These are phyloP conservation scores for Paraconiothyrium sp. DNA, from an alignment of 2,329 filamentous ascomycete genomes.

Conservation along the genomic window DNA sequence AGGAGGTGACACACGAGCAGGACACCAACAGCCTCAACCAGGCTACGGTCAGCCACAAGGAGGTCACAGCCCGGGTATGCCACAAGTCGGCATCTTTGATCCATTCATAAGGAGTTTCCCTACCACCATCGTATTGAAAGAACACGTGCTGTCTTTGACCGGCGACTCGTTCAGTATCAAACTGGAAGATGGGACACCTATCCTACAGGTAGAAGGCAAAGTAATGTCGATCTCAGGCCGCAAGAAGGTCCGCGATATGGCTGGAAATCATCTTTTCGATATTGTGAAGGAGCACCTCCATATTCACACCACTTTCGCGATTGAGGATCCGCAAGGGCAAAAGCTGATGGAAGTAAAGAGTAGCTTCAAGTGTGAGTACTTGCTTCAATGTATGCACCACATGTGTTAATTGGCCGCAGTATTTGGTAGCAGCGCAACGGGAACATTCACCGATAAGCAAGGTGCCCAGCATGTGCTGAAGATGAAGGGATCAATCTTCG, in stretches of 20 bases:
- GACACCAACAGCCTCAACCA: not conserved
- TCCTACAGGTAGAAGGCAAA: conserved; percentile 67
- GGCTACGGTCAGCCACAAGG: conserved; percentile 1
- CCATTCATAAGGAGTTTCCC: conserved; percentile 38
- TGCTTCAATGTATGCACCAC: not conserved
- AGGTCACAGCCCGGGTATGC: not conserved
- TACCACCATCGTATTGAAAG: conserved; percentile 65
- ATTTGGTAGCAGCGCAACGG: conserved; percentile 63
- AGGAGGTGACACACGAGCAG: not conserved
- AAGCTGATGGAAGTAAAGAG: conserved; percentile 66
- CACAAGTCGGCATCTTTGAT: conserved; percentile 35
- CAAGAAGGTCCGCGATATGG: conserved; percentile 65
- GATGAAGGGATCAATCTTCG: conserved; percentile 71
- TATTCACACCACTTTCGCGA: conserved; percentile 63
- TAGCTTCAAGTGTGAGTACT: conserved; percentile 60
- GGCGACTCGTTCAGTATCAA: conserved; percentile 73
- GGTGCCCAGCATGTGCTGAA: conserved; percentile 21
- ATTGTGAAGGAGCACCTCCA: conserved; percentile 64
- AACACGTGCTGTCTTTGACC: conserved; percentile 69
- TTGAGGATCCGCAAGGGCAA: conserved; percentile 57
- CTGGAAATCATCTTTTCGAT: conserved; percentile 65
- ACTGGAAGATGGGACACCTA: conserved; percentile 61
- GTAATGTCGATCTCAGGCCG: conserved; percentile 62
- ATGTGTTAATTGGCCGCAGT: conserved; percentile 50
- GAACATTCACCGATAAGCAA: conserved; percentile 58